A percentile compares a stretch with the other conserved stretches of the same genome.
phyloP scores from a whole-genome alignment of 768 basidiomycete genomes.

The Tephrocybe sp. region DNA sequence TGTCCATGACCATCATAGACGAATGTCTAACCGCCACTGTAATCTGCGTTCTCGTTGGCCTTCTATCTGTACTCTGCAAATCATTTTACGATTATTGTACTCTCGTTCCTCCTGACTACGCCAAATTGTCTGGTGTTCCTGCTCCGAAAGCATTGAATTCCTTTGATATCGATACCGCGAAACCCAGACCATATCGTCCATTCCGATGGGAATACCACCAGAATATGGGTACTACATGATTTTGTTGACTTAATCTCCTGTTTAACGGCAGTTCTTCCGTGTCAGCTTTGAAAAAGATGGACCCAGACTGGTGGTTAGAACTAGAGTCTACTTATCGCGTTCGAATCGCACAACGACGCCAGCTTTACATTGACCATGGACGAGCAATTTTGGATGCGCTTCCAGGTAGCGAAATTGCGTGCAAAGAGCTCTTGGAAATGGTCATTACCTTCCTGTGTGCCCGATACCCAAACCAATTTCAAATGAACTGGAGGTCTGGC shows the following conservation, averaged over 20 bases:
- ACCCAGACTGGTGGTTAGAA: conserved; percentile 55
- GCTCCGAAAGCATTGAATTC: conserved; percentile 36
- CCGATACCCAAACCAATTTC: conserved; percentile 55
- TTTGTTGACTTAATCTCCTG: background rate
- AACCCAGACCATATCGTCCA: conserved; percentile 50
- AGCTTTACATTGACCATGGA: conserved; percentile 36
- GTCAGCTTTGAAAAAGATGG: conserved; percentile 43
- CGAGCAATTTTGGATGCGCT: conserved; percentile 41
- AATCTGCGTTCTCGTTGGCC: background rate
- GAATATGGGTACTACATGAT: conserved; percentile 40
- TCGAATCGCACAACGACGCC: conserved; percentile 40
- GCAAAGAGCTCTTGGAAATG: conserved; percentile 52
- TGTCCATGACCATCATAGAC: too few relatives aligned
- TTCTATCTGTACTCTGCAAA: background rate
- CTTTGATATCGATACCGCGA: conserved; percentile 42
- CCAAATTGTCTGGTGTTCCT: conserved; percentile 42
- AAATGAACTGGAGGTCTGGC: conserved; percentile 30
- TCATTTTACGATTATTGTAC: background rate
- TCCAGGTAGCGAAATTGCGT: conserved; percentile 48
- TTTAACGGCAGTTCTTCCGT: background rate
- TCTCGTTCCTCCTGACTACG: conserved; percentile 31
- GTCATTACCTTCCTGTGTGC: conserved; percentile 53
- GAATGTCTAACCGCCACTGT: background rate
- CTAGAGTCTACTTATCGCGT: conserved; percentile 50
- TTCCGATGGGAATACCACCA: conserved; percentile 56